phyloP scores from a whole-genome alignment of 768 basidiomycete genomes.

The Kwoniella europaea region DNA sequence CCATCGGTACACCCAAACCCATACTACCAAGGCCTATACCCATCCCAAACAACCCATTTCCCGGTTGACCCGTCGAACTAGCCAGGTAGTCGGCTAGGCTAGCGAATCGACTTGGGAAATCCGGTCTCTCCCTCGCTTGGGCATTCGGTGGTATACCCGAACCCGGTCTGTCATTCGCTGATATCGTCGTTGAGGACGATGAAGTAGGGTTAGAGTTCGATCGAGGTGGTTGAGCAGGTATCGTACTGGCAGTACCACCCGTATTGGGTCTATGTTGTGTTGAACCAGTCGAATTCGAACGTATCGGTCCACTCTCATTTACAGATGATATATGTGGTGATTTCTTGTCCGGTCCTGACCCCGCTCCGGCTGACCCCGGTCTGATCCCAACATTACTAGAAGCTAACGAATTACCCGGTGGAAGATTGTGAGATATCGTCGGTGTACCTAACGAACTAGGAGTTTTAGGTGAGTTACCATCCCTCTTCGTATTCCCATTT shows the following conservation, averaged over 20 bases:
- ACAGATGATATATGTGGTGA: conserved; percentile 5
- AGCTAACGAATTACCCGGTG: not conserved
- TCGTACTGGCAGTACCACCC: too few species aligned
- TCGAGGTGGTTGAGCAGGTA: not conserved
- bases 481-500: conserved; percentile 5
- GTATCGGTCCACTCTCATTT: conserved; percentile 1
- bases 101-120: conserved; percentile 21
- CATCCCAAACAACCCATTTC: conserved; percentile 25
- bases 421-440: conserved; percentile 2
- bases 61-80: conserved; percentile 9
- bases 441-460: conserved; percentile 14
- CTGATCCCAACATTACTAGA: not conserved
- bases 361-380: not conserved
- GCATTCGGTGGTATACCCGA: not conserved
- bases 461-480: conserved; percentile 7
- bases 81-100: conserved; percentile 35
- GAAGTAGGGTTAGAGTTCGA: conserved; percentile 8
- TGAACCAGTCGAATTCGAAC: conserved; percentile 7
- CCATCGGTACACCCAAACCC: conserved; percentile 20
- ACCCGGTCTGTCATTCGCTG: not conserved
- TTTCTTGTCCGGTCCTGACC: not conserved
- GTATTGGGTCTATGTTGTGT: not conserved
- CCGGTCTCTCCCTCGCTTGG: not conserved
- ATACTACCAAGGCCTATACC: conserved; percentile 23
- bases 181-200: not conserved